Percentiles rank a stretch among this genome's conserved stretches.
phyloP scores from a whole-genome alignment of 208 protist genomes.

The Wallacemonas sp. region DNA sequence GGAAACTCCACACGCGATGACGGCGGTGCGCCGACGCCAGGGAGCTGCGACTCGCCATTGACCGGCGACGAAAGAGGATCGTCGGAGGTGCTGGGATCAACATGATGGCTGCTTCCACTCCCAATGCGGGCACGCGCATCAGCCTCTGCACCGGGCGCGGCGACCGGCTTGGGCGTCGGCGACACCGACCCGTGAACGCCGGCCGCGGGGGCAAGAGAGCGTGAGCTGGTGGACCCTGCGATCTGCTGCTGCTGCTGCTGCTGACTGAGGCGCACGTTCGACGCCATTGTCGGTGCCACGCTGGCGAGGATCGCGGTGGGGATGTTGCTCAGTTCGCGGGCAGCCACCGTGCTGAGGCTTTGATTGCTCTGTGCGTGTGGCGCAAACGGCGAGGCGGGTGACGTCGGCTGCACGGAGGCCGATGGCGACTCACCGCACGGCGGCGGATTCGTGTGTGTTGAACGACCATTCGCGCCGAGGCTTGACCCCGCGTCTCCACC shows the following conservation, averaged over 20 bases:
- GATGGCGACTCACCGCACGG: neutral
- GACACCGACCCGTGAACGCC: too few relatives aligned
- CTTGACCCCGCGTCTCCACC: neutral
- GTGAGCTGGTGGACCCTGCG: neutral
- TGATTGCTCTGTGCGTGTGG: neutral
- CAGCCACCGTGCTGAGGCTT: neutral
- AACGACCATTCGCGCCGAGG: neutral
- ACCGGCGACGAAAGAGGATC: too few relatives aligned
- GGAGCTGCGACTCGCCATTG: neutral
- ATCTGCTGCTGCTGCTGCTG: too few relatives aligned
- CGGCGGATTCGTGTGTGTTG: neutral
- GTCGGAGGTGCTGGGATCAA: neutral
- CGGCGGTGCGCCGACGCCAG: neutral
- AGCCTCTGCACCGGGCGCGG: too few relatives aligned
- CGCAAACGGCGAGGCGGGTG: neutral
- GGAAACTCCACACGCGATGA: neutral
- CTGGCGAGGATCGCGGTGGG: constrained; percentile 12
- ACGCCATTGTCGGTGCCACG: constrained; percentile 8
- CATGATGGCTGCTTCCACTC: too few relatives aligned
- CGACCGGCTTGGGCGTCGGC: too few relatives aligned
- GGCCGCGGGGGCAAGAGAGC: neutral
- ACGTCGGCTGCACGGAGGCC: neutral
- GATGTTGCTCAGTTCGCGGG: constrained; percentile 8
- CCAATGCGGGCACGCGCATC: too few relatives aligned
- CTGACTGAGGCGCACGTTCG: constrained; percentile 6